These are phyloP conservation scores for Coleophoma cylindrospora DNA, from an alignment of 2,329 filamentous ascomycete species.

Conservation along the genomic window DNA sequence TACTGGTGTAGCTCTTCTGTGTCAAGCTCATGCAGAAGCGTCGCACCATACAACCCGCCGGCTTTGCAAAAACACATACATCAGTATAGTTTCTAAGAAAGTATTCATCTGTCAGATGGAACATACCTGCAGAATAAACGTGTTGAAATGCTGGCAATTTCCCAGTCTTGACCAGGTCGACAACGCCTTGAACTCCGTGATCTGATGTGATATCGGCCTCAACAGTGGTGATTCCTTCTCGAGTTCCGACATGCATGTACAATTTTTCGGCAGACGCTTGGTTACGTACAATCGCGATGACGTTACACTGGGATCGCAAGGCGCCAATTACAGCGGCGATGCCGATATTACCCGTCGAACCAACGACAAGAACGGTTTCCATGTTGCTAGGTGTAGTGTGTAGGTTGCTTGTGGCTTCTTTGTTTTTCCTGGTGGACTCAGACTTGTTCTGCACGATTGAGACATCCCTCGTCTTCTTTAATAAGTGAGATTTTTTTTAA, in stretches of 20 bases:
- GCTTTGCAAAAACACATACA: constrained; percentile 9
- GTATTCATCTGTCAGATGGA: background rate
- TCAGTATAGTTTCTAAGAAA: background rate
- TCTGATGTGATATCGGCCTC: constrained; percentile 28
- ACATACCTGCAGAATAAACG: constrained; percentile 28
- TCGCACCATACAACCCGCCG: constrained; percentile 20
- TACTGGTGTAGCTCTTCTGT: constrained; percentile 12
- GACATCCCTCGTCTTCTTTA: background rate
- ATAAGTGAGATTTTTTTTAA: background rate
- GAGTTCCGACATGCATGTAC: constrained; percentile 21
- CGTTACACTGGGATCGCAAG: constrained; percentile 23
- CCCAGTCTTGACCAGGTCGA: constrained; percentile 29
- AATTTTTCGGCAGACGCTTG: constrained; percentile 29
- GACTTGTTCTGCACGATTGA: background rate
- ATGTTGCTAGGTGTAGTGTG: constrained; percentile 1
- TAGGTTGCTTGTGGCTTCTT: background rate
- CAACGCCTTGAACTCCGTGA: constrained; percentile 25
- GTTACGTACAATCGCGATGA: constrained; percentile 32
- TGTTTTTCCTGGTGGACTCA: background rate
- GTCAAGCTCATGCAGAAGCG: constrained; percentile 17
- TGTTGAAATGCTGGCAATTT: constrained; percentile 32
- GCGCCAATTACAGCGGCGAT: constrained; percentile 26
- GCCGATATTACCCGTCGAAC: constrained; percentile 34
- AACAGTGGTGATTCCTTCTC: constrained; percentile 25
- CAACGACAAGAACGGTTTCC: constrained; percentile 32